These are phyloP conservation scores for Fraxinus excelsior DNA, from an alignment of 257 asterid species.

Conservation along the genomic window DNA sequence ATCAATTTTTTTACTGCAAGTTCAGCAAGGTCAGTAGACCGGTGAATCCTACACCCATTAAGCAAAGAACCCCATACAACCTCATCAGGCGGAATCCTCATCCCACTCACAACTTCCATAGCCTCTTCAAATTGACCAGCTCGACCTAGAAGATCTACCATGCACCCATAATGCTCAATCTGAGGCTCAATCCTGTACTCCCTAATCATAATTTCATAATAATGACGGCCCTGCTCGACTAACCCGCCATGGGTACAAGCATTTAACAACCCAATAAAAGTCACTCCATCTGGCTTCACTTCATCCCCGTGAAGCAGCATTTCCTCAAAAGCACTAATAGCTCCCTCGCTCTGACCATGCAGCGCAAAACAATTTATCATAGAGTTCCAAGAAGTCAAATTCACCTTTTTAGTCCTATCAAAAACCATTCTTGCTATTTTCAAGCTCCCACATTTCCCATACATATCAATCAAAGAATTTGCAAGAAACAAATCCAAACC, in stretches of 20 bases:
- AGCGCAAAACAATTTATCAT: conserved; percentile 74
- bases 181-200: conserved; percentile 58
- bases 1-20: conserved; percentile 53
- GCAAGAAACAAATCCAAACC: conserved; percentile 38
- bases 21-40: conserved; percentile 63
- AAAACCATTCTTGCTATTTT: conserved; percentile 57
- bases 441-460: conserved; percentile 82
- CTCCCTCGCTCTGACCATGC: conserved; percentile 56
- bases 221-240: conserved; percentile 55
- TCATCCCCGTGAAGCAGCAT: conserved; percentile 40
- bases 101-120: conserved; percentile 54
- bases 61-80: conserved; percentile 80
- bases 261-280: conserved; percentile 68
- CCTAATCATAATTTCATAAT: conserved; percentile 52
- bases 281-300: conserved; percentile 67
- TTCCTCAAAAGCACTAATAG: conserved; percentile 51
- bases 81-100: conserved; percentile 71
- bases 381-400: conserved; percentile 70
- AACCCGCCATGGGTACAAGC: conserved; percentile 82
- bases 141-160: conserved; percentile 72
- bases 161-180: conserved; percentile 79
- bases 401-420: conserved; percentile 34
- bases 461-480: conserved; percentile 77
- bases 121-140: conserved; percentile 71
- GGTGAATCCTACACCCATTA: conserved; percentile 70